A percentile compares a stretch with the other conserved stretches of the same genome.
Conservation (phyloP, 1,139 yeast genomes). For the Diutina pseudorugosa region DNA sequence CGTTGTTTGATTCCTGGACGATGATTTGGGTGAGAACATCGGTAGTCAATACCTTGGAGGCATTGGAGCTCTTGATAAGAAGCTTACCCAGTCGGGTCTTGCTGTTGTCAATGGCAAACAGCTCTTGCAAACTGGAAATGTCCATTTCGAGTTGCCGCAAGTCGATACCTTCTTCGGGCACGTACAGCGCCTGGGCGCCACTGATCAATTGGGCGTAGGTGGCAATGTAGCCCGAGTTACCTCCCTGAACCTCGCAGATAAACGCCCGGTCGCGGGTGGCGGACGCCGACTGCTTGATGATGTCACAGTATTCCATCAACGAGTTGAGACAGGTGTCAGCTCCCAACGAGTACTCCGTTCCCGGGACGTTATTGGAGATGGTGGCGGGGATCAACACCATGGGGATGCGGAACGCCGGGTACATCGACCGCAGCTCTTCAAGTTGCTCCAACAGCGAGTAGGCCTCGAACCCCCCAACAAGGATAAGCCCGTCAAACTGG, state of each 20-base stretch:
- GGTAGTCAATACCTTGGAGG: conserved; percentile 74
- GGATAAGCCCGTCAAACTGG: conserved; percentile 58
- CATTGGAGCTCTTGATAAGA: conserved; percentile 73
- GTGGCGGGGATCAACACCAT: conserved; percentile 77
- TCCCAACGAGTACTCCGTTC: conserved; percentile 71
- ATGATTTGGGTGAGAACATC: conserved; percentile 74
- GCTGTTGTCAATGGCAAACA: conserved; percentile 47
- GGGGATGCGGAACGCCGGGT: conserved; percentile 68
- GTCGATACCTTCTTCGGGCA: conserved; percentile 58
- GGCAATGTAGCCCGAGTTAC: conserved; percentile 72
- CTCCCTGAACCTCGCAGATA: conserved; percentile 81
- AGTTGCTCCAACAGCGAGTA: conserved; percentile 57
- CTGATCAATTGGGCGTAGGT: conserved; percentile 55
- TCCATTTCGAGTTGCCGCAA: conserved; percentile 51
- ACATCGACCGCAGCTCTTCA: conserved; percentile 46
- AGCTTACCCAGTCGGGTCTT: conserved; percentile 69
- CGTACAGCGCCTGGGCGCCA: conserved; percentile 67
- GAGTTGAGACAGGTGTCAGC: conserved; percentile 71
- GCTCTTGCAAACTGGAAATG: conserved; percentile 40
- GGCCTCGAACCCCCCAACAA: conserved; percentile 78
- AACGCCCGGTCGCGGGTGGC: conserved; percentile 70
- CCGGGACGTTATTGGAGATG: conserved; percentile 74
- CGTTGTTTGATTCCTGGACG: conserved; percentile 60
- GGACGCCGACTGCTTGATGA: conserved; percentile 67
- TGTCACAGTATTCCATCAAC: conserved; percentile 66